These are phyloP conservation scores for Priceomyces castillae DNA, from an alignment of 805 yeast genomes.

Conservation along the genomic window DNA sequence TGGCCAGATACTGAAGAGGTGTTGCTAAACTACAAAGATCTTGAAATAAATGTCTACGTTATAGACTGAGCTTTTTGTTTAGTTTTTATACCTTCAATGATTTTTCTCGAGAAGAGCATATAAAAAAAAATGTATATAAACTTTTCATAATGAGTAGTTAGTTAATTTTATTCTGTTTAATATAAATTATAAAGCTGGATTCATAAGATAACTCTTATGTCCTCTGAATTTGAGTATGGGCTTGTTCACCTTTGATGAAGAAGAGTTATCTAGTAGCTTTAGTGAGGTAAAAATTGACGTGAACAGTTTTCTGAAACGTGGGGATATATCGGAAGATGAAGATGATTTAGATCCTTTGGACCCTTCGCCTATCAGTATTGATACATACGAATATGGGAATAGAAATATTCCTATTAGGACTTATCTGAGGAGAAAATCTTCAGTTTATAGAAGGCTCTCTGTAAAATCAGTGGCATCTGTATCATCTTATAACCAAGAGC, in stretches of 20 bases:
- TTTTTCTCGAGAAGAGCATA: no score
- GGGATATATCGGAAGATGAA: conserved; percentile 1
- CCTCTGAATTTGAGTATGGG: conserved; percentile 4
- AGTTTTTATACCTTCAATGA: no score
- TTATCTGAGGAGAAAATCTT: conserved; percentile 11
- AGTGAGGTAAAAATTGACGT: background rate
- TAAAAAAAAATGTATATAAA: no score
- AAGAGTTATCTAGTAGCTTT: conserved; percentile 8
- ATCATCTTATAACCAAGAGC: conserved; percentile 7
- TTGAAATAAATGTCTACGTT: conserved; percentile 48
- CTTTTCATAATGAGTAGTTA: no score
- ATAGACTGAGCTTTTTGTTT: conserved; percentile 17
- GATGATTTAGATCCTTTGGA: background rate
- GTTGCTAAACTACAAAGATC: conserved; percentile 28
- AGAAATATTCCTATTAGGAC: background rate
- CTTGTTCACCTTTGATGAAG: conserved; percentile 16
- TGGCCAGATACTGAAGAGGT: conserved; percentile 67
- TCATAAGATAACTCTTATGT: background rate
- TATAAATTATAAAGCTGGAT: background rate
- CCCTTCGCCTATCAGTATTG: background rate
- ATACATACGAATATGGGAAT: background rate
- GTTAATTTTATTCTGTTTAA: no score
- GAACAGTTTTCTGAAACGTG: conserved; percentile 3
- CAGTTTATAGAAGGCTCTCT: conserved; percentile 16
- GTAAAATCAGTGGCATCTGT: conserved; percentile 7